Percentiles rank a stretch among this genome's conserved stretches.
phyloP scores from a whole-genome alignment of 78 protist species.

The Planoprotostelium fungivorum region DNA sequence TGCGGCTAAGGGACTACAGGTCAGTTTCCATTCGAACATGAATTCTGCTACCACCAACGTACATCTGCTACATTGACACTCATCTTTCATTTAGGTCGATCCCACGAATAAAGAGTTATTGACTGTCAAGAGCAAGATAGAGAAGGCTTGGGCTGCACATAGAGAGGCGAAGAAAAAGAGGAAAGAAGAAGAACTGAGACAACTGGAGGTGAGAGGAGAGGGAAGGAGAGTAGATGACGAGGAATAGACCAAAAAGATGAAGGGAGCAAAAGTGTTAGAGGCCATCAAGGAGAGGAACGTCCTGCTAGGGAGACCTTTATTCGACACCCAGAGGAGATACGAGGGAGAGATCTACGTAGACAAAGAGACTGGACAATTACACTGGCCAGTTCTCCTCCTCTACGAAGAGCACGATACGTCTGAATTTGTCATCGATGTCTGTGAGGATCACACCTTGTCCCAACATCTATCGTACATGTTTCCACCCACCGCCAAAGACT shows the following conservation, averaged over 20 bases:
- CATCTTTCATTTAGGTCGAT: slow-evolving; percentile 2
- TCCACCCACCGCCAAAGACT: slow-evolving; percentile 30
- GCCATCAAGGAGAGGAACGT: not conserved
- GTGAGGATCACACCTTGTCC: slow-evolving; percentile 40
- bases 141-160: slow-evolving; percentile 10
- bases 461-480: slow-evolving; percentile 59
- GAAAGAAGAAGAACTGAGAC: not conserved
- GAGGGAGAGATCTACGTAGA: not conserved
- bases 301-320: slow-evolving; percentile 35
- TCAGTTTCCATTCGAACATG: not conserved
- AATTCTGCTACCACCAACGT: slow-evolving; percentile 3
- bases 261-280: not conserved
- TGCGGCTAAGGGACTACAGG: slow-evolving; percentile 2
- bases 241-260: slow-evolving; percentile 1
- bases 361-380: not conserved
- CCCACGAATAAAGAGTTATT: slow-evolving; percentile 6
- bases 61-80: not conserved
- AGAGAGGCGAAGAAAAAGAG: not conserved
- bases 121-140: slow-evolving; percentile 2
- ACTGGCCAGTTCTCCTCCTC: not conserved
- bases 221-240: no score
- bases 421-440: slow-evolving; percentile 43
- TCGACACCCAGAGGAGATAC: slow-evolving; percentile 1
- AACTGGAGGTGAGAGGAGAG: not conserved
- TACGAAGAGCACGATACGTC: slow-evolving; percentile 8